phyloP scores from a whole-genome alignment of 257 asterid species.

The Orobanche coerulescens region DNA sequence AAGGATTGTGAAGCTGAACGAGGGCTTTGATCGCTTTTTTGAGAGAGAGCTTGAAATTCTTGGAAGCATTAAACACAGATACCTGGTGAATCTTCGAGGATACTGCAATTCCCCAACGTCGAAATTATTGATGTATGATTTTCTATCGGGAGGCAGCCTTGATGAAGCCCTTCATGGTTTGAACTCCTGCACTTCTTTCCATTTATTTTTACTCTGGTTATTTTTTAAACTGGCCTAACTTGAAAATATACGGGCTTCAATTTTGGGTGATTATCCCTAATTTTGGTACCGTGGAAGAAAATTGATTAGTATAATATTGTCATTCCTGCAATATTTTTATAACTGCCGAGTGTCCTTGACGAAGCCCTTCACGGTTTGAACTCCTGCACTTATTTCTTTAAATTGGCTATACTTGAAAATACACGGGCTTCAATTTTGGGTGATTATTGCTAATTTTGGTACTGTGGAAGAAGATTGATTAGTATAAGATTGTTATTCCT shows the following conservation, averaged over 20 bases:
- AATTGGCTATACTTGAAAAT: not conserved
- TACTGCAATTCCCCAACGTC: conserved; percentile 87
- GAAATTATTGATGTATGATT: conserved; percentile 73
- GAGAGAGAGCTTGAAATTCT: conserved; percentile 94
- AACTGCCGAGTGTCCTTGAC: too few species aligned
- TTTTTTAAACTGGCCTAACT: not conserved
- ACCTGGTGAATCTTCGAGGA: conserved; percentile 83
- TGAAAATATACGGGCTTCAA: conserved; percentile 9
- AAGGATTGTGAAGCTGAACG: conserved; percentile 73
- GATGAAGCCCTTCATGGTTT: conserved; percentile 85
- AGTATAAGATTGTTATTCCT: not conserved
- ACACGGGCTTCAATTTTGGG: not conserved
- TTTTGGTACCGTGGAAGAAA: not conserved
- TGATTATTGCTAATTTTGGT: not conserved
- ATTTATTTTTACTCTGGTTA: not conserved
- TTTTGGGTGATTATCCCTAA: not conserved
- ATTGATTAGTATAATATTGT: not conserved
- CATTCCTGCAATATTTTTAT: not conserved
- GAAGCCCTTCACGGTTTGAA: conserved; percentile 71
- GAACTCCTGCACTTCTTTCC: conserved; percentile 15
- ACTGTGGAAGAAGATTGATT: not conserved
- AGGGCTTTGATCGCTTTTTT: conserved; percentile 76
- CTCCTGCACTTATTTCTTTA: conserved; percentile 13
- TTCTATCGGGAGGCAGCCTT: conserved; percentile 78
- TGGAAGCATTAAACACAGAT: conserved; percentile 83